These are phyloP conservation scores for Maudiozyma turicensis DNA, from an alignment of 805 yeast species.

Conservation along the genomic window DNA sequence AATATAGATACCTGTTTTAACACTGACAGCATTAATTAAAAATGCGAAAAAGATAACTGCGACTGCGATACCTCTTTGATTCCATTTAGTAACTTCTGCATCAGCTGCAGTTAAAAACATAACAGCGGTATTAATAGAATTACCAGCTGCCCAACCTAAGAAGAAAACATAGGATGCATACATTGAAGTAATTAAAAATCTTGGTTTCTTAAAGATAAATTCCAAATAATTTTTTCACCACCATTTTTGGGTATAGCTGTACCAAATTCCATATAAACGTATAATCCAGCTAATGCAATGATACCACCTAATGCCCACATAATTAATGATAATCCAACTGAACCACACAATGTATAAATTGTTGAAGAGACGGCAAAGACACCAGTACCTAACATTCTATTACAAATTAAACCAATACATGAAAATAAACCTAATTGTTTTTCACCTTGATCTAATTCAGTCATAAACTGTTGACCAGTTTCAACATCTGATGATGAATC, in stretches of 20 bases:
- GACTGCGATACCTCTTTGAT: conserved; percentile 65
- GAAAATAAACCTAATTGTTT: conserved; percentile 42
- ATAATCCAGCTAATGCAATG: conserved; percentile 54
- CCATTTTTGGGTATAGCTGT: conserved; percentile 72
- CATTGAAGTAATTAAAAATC: conserved; percentile 53
- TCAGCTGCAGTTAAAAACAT: conserved; percentile 69
- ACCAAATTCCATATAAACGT: conserved; percentile 75
- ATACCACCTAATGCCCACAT: conserved; percentile 69
- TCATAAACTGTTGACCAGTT: conserved; percentile 24
- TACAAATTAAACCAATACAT: conserved; percentile 56
- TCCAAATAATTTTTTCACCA: conserved; percentile 78
- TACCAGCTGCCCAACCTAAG: conserved; percentile 81
- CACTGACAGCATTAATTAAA: conserved; percentile 48
- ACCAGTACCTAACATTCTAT: conserved; percentile 70
- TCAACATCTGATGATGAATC: conserved; percentile 15
- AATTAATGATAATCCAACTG: conserved; percentile 61
- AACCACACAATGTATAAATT: conserved; percentile 42
- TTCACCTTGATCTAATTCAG: conserved; percentile 33
- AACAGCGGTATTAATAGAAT: conserved; percentile 71
- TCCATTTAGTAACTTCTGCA: conserved; percentile 60
- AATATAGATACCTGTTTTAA: conserved; percentile 56
- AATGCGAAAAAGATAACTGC: conserved; percentile 67
- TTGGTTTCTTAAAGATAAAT: conserved; percentile 58
- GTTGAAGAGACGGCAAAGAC: conserved; percentile 63
- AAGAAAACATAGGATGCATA: conserved; percentile 64